Percentiles rank a stretch among this genome's conserved stretches.
These are phyloP conservation scores for Ajuga chamaepitys DNA, from an alignment of 257 asterid species.

Conservation along the genomic window DNA sequence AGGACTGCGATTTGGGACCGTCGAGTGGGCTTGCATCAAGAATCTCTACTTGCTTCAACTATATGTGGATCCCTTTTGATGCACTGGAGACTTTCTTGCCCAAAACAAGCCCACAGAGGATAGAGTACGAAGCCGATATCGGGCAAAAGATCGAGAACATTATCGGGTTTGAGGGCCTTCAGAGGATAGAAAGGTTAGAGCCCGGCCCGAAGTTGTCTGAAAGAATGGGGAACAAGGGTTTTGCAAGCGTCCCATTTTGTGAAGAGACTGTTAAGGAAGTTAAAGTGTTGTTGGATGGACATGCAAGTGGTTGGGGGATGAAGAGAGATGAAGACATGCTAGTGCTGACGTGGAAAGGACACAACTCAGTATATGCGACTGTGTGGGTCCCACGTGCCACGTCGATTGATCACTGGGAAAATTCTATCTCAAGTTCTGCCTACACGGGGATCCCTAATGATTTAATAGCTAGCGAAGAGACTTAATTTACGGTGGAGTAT, in stretches of 20 bases:
- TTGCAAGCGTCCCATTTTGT: slow-evolving; percentile 34
- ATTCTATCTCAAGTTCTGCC: neutral
- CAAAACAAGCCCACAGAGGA: slow-evolving; percentile 50
- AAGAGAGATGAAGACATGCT: slow-evolving; percentile 66
- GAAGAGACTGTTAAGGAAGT: slow-evolving; percentile 61
- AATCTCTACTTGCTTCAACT: slow-evolving; percentile 55
- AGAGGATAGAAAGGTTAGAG: slow-evolving; percentile 55
- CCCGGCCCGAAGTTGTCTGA: slow-evolving; percentile 29
- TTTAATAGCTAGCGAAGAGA: too few relatives aligned
- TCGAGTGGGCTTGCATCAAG: slow-evolving; percentile 36
- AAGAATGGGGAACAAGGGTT: slow-evolving; percentile 51
- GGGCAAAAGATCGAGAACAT: slow-evolving; percentile 70
- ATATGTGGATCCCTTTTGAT: slow-evolving; percentile 79
- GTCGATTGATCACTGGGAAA: neutral
- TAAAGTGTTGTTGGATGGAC: slow-evolving; percentile 52
- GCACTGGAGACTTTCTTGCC: slow-evolving; percentile 75
- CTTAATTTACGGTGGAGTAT: too few relatives aligned
- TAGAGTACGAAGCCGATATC: slow-evolving; percentile 55
- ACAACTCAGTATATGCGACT: slow-evolving; percentile 53
- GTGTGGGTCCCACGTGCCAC: slow-evolving; percentile 46
- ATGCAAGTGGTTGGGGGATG: slow-evolving; percentile 93
- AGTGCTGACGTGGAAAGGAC: slow-evolving; percentile 83
- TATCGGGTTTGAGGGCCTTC: slow-evolving; percentile 49
- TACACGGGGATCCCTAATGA: too few relatives aligned
- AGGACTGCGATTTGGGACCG: slow-evolving; percentile 51